phyloP scores from a whole-genome alignment of 2,329 filamentous ascomycete species.

The Geosmithia morbida region DNA sequence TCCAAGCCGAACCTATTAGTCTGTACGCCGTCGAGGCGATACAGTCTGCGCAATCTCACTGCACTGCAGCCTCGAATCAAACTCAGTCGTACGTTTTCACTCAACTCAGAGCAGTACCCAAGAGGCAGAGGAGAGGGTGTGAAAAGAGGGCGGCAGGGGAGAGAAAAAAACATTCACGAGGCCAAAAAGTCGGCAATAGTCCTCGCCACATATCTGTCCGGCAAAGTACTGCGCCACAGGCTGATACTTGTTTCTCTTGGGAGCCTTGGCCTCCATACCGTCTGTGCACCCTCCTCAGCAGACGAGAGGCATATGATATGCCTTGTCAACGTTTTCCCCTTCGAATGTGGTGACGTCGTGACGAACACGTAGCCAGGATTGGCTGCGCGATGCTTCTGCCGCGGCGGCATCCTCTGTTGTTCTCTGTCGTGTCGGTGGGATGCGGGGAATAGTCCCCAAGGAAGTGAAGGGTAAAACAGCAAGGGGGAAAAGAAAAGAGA shows the following conservation, averaged over 20 bases:
- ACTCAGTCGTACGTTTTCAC: background rate
- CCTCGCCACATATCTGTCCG: constrained; percentile 2
- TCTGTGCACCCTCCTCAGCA: constrained; percentile 47
- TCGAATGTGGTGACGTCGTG: constrained; percentile 55
- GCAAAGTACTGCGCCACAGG: constrained; percentile 1
- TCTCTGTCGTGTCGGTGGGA: background rate
- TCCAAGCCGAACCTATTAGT: no score
- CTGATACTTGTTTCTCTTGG: constrained; percentile 6
- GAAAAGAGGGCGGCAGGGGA: background rate
- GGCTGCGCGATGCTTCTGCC: constrained; percentile 71
- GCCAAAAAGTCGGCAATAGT: constrained; percentile 3
- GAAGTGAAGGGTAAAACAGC: background rate
- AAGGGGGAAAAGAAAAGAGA: background rate
- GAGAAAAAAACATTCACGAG: background rate
- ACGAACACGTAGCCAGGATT: constrained; percentile 78
- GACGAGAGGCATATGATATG: constrained; percentile 68
- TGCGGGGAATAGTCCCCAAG: no score
- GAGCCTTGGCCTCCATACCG: constrained; percentile 2
- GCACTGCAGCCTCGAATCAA: background rate
- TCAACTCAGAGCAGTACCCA: background rate
- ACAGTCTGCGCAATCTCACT: background rate
- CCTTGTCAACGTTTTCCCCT: constrained; percentile 73
- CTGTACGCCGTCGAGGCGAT: background rate
- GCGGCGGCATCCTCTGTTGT: constrained; percentile 69
- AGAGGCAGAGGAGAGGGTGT: background rate